phyloP scores from a whole-genome alignment of 2,329 filamentous ascomycete species.

The Colletotrichum scovillei region DNA sequence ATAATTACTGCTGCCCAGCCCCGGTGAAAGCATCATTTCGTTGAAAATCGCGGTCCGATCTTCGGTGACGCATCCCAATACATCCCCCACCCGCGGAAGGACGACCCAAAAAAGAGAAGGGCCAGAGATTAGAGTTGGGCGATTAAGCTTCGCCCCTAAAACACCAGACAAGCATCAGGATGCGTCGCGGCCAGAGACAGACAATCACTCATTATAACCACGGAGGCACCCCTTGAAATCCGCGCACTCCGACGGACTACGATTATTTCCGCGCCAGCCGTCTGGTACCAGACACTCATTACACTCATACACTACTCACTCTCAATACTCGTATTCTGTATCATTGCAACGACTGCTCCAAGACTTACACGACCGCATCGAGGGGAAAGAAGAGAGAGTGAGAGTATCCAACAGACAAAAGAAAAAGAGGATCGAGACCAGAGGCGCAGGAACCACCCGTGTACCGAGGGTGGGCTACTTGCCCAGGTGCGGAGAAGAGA shows the following conservation, averaged over 20 bases:
- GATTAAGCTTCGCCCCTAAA: conserved; percentile 32
- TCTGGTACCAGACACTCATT: background rate
- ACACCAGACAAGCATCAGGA: conserved; percentile 27
- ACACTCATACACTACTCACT: background rate
- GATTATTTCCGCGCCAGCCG: conserved; percentile 20
- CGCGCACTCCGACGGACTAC: conserved; percentile 18
- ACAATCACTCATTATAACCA: conserved; percentile 19
- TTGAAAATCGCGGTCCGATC: background rate
- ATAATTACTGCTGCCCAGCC: too few relatives aligned
- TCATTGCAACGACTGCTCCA: background rate
- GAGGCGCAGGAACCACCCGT: background rate
- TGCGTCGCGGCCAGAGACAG: background rate
- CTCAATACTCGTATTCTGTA: background rate
- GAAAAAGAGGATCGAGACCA: background rate
- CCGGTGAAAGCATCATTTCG: background rate
- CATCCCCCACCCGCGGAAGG: background rate
- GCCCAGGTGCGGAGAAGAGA: background rate
- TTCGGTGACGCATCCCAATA: background rate
- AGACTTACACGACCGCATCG: background rate
- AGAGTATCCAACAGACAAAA: background rate
- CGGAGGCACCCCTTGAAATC: background rate
- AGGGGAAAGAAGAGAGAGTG: background rate
- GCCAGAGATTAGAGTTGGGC: conserved; percentile 10
- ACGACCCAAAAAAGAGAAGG: background rate
- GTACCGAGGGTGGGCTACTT: background rate